Evolutionary conservation across 129 eudicot species (phyloP), one percentile per base, ranked within the genome.

Genomic region (Chrysanthemum seticuspe): DNA sequence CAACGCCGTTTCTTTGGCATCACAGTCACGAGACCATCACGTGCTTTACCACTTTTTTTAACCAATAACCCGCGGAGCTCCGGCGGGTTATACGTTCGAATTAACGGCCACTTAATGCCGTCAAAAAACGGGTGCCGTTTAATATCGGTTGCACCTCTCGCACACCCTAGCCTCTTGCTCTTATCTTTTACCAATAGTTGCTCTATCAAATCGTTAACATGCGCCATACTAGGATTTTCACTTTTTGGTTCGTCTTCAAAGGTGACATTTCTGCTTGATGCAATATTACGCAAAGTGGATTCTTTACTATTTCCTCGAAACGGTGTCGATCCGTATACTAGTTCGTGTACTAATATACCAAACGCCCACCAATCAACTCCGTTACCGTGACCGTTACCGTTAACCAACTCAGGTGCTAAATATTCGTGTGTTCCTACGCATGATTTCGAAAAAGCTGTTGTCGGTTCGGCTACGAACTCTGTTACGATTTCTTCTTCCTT

Each of bases 311-410:
- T 81, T 11, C 97, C 97, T 66, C 79, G 77, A 53, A 88, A 91
- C 69, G 97, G 97, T 65, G 97, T 91, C 67, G 73, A 69, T 0
- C 97, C 97, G 52, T 84, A 83, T 59, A 91, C 14, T 60, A 91
- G 40, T 70, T 91, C 97, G 48, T 88, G 86, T 2, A 91, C 54
- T 72, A 91, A 60, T 0, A 91, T 86, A 40, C 97, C 97, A 11
- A 91, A 86, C 0, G 97, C 97, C 97, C 97, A 91, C 97, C 97
- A 91, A 74, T 91, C 97, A 25, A 91, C 97, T 11, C 90, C 97
- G 83, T 83, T 91, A 12, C 97, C 97, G 65, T 91, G 96, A 25
- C 97, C 97, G 73, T 57, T 67, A 7, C 97, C 97, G 65, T 56
- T 59, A 18, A 88, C 92, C 5, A 91, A 62, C 79, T 91, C 97